Conservation (phyloP, 108 stramenopile species). For the Cyclotella kingstonii region DNA sequence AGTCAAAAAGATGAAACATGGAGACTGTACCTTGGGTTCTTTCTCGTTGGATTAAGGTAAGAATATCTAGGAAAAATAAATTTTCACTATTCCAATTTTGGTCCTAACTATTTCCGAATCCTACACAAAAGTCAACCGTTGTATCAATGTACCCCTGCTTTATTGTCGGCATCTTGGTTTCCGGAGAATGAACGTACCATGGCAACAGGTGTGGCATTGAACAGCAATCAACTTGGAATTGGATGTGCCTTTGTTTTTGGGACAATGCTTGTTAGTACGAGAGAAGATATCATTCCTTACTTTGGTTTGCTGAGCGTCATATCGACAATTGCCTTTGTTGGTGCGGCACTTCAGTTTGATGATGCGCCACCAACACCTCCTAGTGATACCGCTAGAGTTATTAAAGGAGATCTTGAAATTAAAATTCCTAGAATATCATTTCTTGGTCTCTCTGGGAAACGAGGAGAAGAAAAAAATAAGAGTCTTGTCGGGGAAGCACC, state of each 20-base stretch:
- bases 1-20: conserved; percentile 61
- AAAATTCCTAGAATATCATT: conserved; percentile 50
- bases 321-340: conserved; percentile 69
- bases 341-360: conserved; percentile 81
- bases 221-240: conserved; percentile 87
- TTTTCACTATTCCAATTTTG: too few species aligned
- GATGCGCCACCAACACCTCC: conserved; percentile 91
- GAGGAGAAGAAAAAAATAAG: background rate
- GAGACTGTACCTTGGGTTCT: conserved; percentile 81
- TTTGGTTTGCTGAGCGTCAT: conserved; percentile 77
- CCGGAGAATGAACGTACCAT: conserved; percentile 86
- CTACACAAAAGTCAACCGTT: conserved; percentile 85
- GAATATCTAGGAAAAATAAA: too few species aligned
- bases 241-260: conserved; percentile 88
- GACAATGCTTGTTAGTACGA: conserved; percentile 60
- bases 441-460: conserved; percentile 1
- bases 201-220: conserved; percentile 90
- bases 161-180: conserved; percentile 88
- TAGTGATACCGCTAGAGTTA: conserved; percentile 74
- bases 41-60: conserved; percentile 83
- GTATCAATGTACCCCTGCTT: conserved; percentile 88
- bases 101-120: too few species aligned
- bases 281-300: conserved; percentile 76
- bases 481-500: conserved; percentile 4
- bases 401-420: conserved; percentile 58